Evolutionary conservation across 371 early-diverging fungal species (phyloP).

Genomic region (Lichtheimia corymbifera): DNA sequence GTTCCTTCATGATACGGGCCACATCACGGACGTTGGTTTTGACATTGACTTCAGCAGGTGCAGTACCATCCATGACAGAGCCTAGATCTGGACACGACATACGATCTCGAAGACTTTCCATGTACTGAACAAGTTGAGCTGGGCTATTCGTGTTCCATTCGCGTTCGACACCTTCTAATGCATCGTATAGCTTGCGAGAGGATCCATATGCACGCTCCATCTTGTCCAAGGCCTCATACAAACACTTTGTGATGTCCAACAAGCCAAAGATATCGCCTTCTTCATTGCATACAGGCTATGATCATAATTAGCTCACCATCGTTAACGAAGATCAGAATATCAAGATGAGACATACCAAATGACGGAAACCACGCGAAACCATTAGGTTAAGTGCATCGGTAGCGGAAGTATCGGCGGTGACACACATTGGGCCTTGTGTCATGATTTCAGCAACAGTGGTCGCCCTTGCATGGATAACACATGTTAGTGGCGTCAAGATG

Average conservation of each 20-base stretch:
- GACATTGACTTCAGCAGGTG: slow-evolving; percentile 76
- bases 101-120: slow-evolving; percentile 72
- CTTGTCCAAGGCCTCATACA: slow-evolving; percentile 90
- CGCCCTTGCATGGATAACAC: slow-evolving; percentile 23
- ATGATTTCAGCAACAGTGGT: slow-evolving; percentile 87
- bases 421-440: slow-evolving; percentile 90
- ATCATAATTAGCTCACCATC: not conserved
- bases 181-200: slow-evolving; percentile 78
- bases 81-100: slow-evolving; percentile 89
- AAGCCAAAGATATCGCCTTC: slow-evolving; percentile 89
- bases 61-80: slow-evolving; percentile 73
- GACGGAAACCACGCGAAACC: slow-evolving; percentile 92
- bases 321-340: not conserved
- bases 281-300: slow-evolving; percentile 68
- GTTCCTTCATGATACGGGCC: slow-evolving; percentile 84
- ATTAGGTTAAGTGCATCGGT: slow-evolving; percentile 93
- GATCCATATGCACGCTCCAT: slow-evolving; percentile 89
- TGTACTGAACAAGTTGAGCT: slow-evolving; percentile 62
- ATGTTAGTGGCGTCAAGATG: not conserved
- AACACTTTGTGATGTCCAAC: slow-evolving; percentile 92
- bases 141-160: slow-evolving; percentile 52
- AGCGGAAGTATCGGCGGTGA: slow-evolving; percentile 78
- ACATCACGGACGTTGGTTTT: slow-evolving; percentile 88
- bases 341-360: slow-evolving; percentile 60
- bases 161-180: slow-evolving; percentile 87